phyloP scores from a whole-genome alignment of 352 stramenopile species.

The Pythium sp. region DNA sequence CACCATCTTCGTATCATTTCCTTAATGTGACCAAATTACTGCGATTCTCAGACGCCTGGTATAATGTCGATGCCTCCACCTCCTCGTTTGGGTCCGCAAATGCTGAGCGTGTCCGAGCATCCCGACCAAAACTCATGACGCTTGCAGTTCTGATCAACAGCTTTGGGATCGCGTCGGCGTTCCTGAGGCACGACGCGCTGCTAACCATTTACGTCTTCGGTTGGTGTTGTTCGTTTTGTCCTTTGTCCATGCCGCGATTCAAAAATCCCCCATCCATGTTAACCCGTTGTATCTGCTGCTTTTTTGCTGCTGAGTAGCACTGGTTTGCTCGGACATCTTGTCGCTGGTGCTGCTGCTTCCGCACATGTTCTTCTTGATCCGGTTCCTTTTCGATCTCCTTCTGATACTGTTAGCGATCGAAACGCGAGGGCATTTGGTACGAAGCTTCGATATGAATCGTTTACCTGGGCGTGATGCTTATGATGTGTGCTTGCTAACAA shows the following conservation, averaged over 20 bases:
- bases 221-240: no score
- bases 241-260: no score
- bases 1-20: background rate
- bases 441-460: background rate
- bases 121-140: constrained; percentile 28
- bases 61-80: constrained; percentile 35
- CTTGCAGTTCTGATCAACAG: constrained; percentile 31
- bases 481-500: background rate
- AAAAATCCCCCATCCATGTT: no score
- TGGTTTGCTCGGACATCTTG: constrained; percentile 32
- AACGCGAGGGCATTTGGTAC: constrained; percentile 47
- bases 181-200: constrained; percentile 26
- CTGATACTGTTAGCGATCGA: constrained; percentile 39
- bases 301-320: constrained; percentile 19
- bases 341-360: constrained; percentile 45
- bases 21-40: background rate
- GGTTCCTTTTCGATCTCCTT: constrained; percentile 52
- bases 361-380: constrained; percentile 56
- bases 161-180: constrained; percentile 25
- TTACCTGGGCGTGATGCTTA: background rate
- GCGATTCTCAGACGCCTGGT: constrained; percentile 44
- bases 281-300: no score
- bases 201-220: constrained; percentile 47
- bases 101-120: constrained; percentile 28
- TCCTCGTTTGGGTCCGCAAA: constrained; percentile 24